These are phyloP conservation scores for Cordyceps cicadae DNA, from an alignment of 2,329 filamentous ascomycete species.

Conservation along the genomic window DNA sequence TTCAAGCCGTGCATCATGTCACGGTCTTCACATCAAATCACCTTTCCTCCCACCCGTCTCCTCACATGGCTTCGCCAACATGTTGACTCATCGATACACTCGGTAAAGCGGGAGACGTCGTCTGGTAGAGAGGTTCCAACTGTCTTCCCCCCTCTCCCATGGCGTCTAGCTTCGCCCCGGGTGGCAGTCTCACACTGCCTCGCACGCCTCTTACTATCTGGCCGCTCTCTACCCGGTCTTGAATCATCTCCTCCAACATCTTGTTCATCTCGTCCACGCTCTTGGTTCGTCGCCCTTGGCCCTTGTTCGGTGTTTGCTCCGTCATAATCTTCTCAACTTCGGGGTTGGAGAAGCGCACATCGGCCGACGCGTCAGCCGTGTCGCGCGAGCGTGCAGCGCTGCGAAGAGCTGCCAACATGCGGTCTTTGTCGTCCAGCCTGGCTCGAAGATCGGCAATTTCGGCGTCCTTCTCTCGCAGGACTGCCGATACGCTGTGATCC, in stretches of 20 bases:
- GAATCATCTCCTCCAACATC: conserved; percentile 94
- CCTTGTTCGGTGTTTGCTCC: conserved; percentile 19
- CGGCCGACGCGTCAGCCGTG: conserved; percentile 53
- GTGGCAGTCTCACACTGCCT: conserved; percentile 56
- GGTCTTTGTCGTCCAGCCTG: conserved; percentile 86
- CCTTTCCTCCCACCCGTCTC: neutral
- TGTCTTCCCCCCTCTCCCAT: conserved; percentile 26
- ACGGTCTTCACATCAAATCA: neutral
- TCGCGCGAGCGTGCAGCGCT: conserved; percentile 81
- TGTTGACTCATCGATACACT: conserved; percentile 15
- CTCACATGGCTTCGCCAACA: conserved; percentile 19
- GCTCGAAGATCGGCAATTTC: conserved; percentile 89
- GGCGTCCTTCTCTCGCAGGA: conserved; percentile 79
- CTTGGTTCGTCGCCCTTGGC: conserved; percentile 47
- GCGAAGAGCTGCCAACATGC: conserved; percentile 81
- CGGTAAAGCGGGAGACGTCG: conserved; percentile 22
- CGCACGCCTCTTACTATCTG: conserved; percentile 58
- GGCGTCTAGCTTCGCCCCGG: conserved; percentile 33
- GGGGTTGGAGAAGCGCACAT: conserved; percentile 23
- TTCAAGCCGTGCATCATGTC: neutral
- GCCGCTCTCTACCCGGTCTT: conserved; percentile 72
- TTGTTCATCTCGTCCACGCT: conserved; percentile 88
- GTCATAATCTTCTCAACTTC: conserved; percentile 14
- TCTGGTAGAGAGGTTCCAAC: conserved; percentile 33
- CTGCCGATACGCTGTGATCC: conserved; percentile 62